Percentiles rank a stretch among this genome's conserved stretches.
These are phyloP conservation scores for Pyrenula aspistea DNA, from an alignment of 495 filamentous ascomycete species.

Conservation along the genomic window DNA sequence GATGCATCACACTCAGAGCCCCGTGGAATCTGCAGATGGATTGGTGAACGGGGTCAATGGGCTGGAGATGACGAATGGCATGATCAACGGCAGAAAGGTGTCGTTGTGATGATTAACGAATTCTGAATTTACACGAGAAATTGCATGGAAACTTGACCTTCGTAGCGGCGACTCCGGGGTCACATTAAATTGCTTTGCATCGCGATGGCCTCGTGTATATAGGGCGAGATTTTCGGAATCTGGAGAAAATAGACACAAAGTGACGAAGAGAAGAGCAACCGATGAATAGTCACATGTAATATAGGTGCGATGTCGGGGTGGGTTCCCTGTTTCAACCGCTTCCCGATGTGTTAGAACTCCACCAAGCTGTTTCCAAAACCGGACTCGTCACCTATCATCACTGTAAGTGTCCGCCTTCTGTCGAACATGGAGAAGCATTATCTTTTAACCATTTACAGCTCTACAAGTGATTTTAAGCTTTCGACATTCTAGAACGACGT, in stretches of 20 bases:
- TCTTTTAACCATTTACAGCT: too few relatives aligned
- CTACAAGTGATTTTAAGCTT: too few relatives aligned
- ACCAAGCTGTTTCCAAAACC: too few relatives aligned
- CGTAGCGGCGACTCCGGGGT: background rate
- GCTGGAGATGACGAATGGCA: background rate
- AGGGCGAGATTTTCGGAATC: background rate
- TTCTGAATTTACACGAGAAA: background rate
- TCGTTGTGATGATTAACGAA: background rate
- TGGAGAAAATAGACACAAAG: background rate
- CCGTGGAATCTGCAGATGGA: background rate
- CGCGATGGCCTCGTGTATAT: background rate
- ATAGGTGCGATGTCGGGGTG: too few relatives aligned
- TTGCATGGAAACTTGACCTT: background rate
- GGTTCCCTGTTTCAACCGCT: too few relatives aligned
- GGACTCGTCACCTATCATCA: too few relatives aligned
- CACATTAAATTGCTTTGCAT: background rate
- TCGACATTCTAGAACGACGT: too few relatives aligned
- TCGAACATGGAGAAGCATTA: too few relatives aligned
- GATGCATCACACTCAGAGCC: constrained; percentile 1
- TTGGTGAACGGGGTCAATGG: background rate
- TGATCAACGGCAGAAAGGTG: background rate
- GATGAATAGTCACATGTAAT: too few relatives aligned
- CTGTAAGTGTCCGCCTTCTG: too few relatives aligned
- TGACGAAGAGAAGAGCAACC: background rate
- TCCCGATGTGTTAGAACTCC: too few relatives aligned